Base-by-base conservation (phyloP, 805 yeast species). In the Torulaspora delbrueckii region DNA sequence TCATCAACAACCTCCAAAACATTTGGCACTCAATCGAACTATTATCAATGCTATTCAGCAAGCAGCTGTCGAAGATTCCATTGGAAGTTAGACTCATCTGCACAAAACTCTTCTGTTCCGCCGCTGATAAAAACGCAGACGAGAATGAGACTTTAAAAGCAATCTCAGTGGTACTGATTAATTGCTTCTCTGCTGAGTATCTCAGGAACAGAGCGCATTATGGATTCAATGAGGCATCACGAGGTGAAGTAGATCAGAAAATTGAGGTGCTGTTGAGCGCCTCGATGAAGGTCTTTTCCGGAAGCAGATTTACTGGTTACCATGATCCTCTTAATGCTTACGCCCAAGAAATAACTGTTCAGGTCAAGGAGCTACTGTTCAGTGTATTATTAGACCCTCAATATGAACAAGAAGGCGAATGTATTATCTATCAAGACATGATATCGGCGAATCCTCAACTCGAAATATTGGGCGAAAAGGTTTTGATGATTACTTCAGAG, bases 1-100 rank as follows among this genome's bases (percentile, higher is more conserved):
- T 87, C 62, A 82, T 93, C 27, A 65, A 72, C 28, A 90, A 93
- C 55, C 69, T 93, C 57, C 86, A 86, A 64, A 69, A 70, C 18
- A 66, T 93, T 42, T 77, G 98, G 62, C 95, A 86, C 51, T 72
- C 75, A 36, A 71, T 87, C 0, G 77, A 84, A 22, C 78, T 79
- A 45, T 67, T 86, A 8, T 70, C 87, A 54, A 76, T 76, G 14
- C 57, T 76, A 0, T 55, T 56, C 32, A 75, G 74, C 22, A 62
- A 59, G 2, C 65, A 67, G 26, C 58, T 80, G 12, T 67, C 69
- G 1, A 58, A 57, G 8, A 47, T 83, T 3, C 90, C 93, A 1
- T 62, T 71, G 36, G 84, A 77, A 50, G 66, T 85, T 7, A 72
- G 80, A 48, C 74, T 71, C 46, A 52, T 82, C n/a, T 78, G 84